Evolutionary conservation across 2,329 filamentous ascomycete species (phyloP).

Genomic region (Massarina eburnea): DNA sequence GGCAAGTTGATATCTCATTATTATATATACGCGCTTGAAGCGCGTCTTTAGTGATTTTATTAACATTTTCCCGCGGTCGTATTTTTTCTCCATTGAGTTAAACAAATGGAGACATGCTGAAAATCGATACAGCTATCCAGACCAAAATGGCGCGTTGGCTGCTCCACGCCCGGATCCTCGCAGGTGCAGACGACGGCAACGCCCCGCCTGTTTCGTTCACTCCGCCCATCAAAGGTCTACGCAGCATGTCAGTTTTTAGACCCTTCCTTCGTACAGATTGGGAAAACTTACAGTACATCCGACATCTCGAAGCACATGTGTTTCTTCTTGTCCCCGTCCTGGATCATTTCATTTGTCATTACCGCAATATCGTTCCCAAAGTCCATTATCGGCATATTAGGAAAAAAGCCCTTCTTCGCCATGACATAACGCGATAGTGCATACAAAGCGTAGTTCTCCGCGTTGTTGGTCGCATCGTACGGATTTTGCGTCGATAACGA

Average conservation of each 20-base stretch:
- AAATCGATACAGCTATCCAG: background rate
- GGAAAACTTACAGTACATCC: slow-evolving; percentile 31
- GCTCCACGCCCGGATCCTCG: background rate
- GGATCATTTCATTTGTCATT: slow-evolving; percentile 35
- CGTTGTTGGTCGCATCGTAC: slow-evolving; percentile 38
- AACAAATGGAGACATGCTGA: background rate
- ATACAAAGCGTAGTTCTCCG: slow-evolving; percentile 39
- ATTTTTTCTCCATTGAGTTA: background rate
- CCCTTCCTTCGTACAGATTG: background rate
- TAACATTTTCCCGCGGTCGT: background rate
- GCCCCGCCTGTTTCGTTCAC: background rate
- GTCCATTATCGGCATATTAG: slow-evolving; percentile 33
- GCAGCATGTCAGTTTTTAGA: background rate
- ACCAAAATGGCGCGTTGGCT: background rate
- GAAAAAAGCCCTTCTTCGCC: slow-evolving; percentile 30
- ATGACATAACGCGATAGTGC: slow-evolving; percentile 36
- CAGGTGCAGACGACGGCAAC: background rate
- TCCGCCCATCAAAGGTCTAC: slow-evolving; percentile 1
- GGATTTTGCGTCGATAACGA: slow-evolving; percentile 32
- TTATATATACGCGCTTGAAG: background rate
- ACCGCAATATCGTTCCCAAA: slow-evolving; percentile 33
- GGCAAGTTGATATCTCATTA: background rate
- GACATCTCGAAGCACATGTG: slow-evolving; percentile 31
- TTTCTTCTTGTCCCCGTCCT: slow-evolving; percentile 31
- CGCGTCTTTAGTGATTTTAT: background rate